Evolutionary conservation across 768 basidiomycete species (phyloP).

Genomic region (Termitomyces sp.): DNA sequence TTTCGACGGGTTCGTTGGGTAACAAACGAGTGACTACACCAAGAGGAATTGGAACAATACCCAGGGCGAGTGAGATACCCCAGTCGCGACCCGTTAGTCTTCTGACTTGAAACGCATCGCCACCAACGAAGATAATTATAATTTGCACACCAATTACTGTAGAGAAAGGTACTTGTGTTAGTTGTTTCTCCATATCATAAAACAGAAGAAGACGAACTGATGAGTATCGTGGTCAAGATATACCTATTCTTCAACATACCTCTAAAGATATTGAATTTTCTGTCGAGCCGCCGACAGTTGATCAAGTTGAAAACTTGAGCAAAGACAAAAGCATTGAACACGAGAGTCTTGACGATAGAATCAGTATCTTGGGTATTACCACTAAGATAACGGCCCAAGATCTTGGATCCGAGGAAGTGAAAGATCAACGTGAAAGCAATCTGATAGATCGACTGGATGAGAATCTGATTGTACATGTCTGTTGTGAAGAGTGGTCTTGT

Average conservation of each 20-base stretch:
- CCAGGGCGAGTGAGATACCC: conserved; percentile 89
- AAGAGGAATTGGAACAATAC: conserved; percentile 81
- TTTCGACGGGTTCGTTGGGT: conserved; percentile 77
- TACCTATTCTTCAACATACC: conserved; percentile 76
- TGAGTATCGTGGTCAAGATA: conserved; percentile 76
- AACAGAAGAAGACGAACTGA: conserved; percentile 55
- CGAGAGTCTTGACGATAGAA: conserved; percentile 65
- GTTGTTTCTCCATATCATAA: not conserved
- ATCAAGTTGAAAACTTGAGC: conserved; percentile 96
- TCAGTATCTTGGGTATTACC: conserved; percentile 24
- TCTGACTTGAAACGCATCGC: conserved; percentile 87
- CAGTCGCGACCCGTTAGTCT: conserved; percentile 78
- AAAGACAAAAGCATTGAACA: conserved; percentile 97
- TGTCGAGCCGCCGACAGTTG: conserved; percentile 86
- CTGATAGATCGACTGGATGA: conserved; percentile 87
- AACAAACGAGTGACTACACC: conserved; percentile 75
- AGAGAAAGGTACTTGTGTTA: not conserved
- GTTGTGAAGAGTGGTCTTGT: conserved; percentile 83
- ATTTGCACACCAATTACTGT: conserved; percentile 84
- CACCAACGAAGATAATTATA: conserved; percentile 86
- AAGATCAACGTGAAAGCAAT: conserved; percentile 78
- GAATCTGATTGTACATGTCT: conserved; percentile 96
- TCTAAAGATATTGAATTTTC: conserved; percentile 82
- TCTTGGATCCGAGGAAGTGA: conserved; percentile 78
- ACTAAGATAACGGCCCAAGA: conserved; percentile 52